Evolutionary conservation across 805 yeast genomes (phyloP).

Genomic region (Lachancea nothofagi): DNA sequence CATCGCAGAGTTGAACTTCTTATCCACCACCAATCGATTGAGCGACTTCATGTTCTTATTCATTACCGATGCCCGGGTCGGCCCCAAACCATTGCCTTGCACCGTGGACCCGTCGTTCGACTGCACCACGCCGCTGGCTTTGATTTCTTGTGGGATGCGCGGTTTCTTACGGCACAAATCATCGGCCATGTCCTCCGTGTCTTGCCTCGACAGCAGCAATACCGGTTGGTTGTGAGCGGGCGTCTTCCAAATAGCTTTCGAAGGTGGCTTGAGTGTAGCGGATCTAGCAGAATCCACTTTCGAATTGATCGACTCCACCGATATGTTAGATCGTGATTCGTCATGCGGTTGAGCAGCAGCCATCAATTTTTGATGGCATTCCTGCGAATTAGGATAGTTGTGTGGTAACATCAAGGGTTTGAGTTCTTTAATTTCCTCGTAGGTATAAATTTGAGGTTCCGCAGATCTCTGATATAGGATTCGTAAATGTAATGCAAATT

Average conservation of each 20-base stretch:
- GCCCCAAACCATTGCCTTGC: constrained; percentile 33
- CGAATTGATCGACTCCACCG: not conserved
- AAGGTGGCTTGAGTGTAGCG: constrained; percentile 5
- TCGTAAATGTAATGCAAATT: constrained; percentile 29
- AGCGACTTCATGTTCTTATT: constrained; percentile 29
- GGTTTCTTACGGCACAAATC: constrained; percentile 26
- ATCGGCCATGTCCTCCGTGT: constrained; percentile 31
- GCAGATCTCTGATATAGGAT: constrained; percentile 29
- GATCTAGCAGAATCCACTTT: not conserved
- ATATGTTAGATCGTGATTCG: not conserved
- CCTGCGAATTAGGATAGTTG: constrained; percentile 7
- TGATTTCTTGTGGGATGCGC: constrained; percentile 30
- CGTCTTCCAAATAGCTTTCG: constrained; percentile 11
- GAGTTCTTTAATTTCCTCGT: constrained; percentile 2
- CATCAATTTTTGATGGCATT: constrained; percentile 1
- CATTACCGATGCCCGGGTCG: constrained; percentile 32
- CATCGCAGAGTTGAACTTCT: constrained; percentile 14
- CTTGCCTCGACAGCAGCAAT: constrained; percentile 20
- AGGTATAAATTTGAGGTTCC: constrained; percentile 15
- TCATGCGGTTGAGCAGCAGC: not conserved
- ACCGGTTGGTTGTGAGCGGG: constrained; percentile 4
- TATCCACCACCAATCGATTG: constrained; percentile 30
- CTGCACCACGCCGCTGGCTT: constrained; percentile 35
- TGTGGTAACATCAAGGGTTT: constrained; percentile 10
- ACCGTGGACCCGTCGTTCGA: constrained; percentile 33